A percentile compares a stretch with the other conserved stretches of the same genome.
These are phyloP conservation scores for Pleurotus platypus DNA, from an alignment of 768 basidiomycete genomes.

Conservation along the genomic window DNA sequence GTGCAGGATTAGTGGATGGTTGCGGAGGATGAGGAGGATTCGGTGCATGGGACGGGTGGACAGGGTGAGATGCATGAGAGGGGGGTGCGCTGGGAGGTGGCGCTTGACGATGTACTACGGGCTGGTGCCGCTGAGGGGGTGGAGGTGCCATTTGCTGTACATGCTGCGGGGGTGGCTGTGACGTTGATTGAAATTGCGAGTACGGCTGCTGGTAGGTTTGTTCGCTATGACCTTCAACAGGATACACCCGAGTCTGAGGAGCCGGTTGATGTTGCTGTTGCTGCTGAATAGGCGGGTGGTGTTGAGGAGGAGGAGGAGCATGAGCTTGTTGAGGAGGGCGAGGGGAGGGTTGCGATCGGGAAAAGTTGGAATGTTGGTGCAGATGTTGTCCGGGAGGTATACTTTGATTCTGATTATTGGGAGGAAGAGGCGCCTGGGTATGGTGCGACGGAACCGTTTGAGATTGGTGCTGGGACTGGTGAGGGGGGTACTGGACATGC, in stretches of 20 bases:
- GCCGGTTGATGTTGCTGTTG: conserved; percentile 3
- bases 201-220: conserved; percentile 2
- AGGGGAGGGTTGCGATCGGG: conserved; percentile 1
- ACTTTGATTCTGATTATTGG: neutral
- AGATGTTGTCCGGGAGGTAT: conserved; percentile 11
- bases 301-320: conserved; percentile 9
- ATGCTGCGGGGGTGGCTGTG: conserved; percentile 22
- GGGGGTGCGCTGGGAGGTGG: conserved; percentile 13
- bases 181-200: conserved; percentile 17
- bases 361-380: neutral
- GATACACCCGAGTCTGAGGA: conserved; percentile 18
- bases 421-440: conserved; percentile 8
- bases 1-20: neutral
- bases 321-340: conserved; percentile 1
- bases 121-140: conserved; percentile 25
- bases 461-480: neutral
- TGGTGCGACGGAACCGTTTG: neutral
- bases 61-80: conserved; percentile 13
- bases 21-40: conserved; percentile 6
- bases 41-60: neutral
- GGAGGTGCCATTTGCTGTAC: conserved; percentile 10
- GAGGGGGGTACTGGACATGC: conserved; percentile 1
- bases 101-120: conserved; percentile 19
- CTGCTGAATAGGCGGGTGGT: conserved; percentile 14
- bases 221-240: conserved; percentile 8